phyloP scores from a whole-genome alignment of 192 early-diverging fungal genomes.

The Rhizophagus clarus region DNA sequence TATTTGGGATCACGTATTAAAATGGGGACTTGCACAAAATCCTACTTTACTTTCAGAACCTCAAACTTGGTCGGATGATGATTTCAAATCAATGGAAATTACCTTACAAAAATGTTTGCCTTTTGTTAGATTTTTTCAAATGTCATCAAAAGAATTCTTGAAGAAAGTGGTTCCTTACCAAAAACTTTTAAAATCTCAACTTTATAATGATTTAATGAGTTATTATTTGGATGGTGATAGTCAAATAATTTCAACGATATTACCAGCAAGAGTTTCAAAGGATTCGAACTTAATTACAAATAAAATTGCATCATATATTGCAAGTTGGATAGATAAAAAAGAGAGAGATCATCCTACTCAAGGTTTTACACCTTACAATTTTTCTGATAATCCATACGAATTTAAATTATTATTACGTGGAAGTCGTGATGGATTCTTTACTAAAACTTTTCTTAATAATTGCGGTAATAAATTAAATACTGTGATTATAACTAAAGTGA shows the following conservation, averaged over 20 bases:
- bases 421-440: not conserved
- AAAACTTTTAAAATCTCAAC: not conserved
- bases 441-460: not conserved
- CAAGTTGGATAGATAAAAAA: not conserved
- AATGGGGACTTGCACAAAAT: conserved; percentile 5
- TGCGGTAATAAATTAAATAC: not conserved
- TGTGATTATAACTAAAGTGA: not conserved
- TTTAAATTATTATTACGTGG: not conserved
- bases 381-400: not conserved
- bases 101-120: not conserved
- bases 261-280: not conserved
- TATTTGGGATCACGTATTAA: conserved; percentile 13
- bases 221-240: not conserved
- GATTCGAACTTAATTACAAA: no score
- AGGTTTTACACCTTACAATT: not conserved
- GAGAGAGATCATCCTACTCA: not conserved
- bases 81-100: not conserved
- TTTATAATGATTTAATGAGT: not conserved
- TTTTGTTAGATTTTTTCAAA: not conserved
- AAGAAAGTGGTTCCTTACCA: not conserved
- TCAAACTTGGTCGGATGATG: not conserved
- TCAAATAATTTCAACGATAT: not conserved
- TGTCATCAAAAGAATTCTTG: not conserved
- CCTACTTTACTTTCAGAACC: not conserved
- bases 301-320: not conserved